Conservation (phyloP, 2,329 filamentous ascomycete species). For the Coniochaeta sp. region DNA sequence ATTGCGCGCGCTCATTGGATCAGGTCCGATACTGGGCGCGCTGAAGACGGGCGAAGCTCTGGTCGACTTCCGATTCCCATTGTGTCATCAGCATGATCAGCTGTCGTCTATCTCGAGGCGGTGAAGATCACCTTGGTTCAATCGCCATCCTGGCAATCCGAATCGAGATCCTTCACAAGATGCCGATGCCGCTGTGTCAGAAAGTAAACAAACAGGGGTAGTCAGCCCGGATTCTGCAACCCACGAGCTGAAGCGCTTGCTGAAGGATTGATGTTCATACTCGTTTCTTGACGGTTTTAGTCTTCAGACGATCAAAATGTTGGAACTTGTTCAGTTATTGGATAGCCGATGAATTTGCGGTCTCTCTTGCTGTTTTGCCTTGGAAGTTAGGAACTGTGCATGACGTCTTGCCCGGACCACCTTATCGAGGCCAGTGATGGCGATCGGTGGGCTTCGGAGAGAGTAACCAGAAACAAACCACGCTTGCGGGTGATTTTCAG, state of each 20-base stretch:
- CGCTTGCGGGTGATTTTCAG: background rate
- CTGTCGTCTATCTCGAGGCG: constrained; percentile 1
- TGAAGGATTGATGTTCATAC: background rate
- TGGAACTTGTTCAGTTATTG: background rate
- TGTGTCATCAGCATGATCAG: constrained; percentile 1
- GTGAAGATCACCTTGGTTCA: constrained; percentile 1
- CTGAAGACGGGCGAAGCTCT: background rate
- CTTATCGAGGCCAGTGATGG: background rate
- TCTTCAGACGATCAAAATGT: background rate
- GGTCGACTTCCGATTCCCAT: background rate
- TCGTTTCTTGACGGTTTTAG: background rate
- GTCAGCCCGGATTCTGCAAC: background rate
- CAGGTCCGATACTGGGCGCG: background rate
- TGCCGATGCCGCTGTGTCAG: background rate
- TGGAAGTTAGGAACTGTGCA: background rate
- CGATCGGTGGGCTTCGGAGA: background rate
- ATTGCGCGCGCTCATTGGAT: background rate
- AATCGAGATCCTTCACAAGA: background rate
- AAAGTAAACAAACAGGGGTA: constrained; percentile 2
- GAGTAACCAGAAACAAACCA: background rate
- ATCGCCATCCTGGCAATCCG: background rate
- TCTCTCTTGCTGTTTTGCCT: background rate
- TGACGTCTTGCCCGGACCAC: background rate
- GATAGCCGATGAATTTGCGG: background rate
- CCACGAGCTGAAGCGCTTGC: background rate